A percentile compares a stretch with the other conserved stretches of the same genome.
phyloP scores from a whole-genome alignment of 768 basidiomycete genomes.

The Mycena capillaripes region DNA sequence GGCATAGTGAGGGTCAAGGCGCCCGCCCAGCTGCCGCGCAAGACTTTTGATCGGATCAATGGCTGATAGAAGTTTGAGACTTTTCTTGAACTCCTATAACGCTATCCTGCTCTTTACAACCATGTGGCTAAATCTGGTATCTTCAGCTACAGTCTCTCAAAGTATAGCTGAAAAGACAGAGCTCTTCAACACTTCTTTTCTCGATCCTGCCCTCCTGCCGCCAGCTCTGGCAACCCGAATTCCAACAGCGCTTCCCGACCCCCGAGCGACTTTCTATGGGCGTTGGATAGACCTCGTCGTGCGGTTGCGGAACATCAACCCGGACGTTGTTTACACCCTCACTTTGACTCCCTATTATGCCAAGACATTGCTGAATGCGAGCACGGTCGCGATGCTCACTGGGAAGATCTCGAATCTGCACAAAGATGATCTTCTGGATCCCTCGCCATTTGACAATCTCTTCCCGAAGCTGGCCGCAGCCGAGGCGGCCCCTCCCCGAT shows the following conservation, averaged over 20 bases:
- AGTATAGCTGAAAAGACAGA: conserved; percentile 16
- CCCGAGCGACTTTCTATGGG: conserved; percentile 12
- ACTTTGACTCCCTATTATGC: conserved; percentile 19
- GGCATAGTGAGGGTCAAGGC: no score
- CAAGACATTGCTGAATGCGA: conserved; percentile 20
- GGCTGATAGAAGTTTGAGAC: no score
- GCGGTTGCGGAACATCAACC: conserved; percentile 17
- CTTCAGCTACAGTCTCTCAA: conserved; percentile 18
- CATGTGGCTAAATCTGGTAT: conserved; percentile 15
- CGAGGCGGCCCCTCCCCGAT: not conserved
- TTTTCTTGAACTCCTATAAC: no score
- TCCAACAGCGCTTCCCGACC: conserved; percentile 12
- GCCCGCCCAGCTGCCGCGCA: no score
- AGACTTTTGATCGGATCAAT: no score
- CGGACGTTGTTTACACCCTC: conserved; percentile 10
- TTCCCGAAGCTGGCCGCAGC: conserved; percentile 1
- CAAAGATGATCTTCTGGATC: conserved; percentile 24
- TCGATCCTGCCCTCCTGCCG: conserved; percentile 11
- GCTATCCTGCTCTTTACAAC: not conserved
- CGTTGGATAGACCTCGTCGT: conserved; percentile 27
- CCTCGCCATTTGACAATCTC: conserved; percentile 27
- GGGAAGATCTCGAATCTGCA: conserved; percentile 15
- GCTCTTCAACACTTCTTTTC: conserved; percentile 7
- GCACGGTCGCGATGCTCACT: conserved; percentile 25
- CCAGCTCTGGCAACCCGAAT: conserved; percentile 16